These are phyloP conservation scores for Apiospora koreana DNA, from an alignment of 2,329 filamentous ascomycete genomes.

Conservation along the genomic window DNA sequence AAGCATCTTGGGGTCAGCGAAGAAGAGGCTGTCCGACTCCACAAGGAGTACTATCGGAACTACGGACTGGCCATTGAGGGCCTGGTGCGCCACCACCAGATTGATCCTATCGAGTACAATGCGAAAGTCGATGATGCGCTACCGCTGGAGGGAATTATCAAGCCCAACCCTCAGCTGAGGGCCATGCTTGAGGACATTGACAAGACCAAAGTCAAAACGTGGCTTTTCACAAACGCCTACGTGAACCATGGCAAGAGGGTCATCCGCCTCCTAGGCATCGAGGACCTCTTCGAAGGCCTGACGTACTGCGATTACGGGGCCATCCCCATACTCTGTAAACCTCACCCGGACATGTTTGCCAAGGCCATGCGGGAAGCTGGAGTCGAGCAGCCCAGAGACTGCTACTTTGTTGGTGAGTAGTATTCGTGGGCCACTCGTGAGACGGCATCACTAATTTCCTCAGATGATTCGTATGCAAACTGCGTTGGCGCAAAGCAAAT, in stretches of 20 bases:
- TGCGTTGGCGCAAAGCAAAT: conserved; percentile 74
- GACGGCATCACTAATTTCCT: conserved; percentile 12
- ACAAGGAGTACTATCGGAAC: conserved; percentile 89
- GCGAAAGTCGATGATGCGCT: conserved; percentile 91
- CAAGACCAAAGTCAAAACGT: conserved; percentile 77
- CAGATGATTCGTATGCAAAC: conserved; percentile 87
- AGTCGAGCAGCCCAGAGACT: conserved; percentile 66
- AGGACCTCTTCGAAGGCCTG: conserved; percentile 90
- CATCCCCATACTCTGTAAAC: conserved; percentile 82
- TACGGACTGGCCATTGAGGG: conserved; percentile 98
- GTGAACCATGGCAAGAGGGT: conserved; percentile 84
- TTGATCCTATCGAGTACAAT: conserved; percentile 95
- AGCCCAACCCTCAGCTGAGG: conserved; percentile 73
- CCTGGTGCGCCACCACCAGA: conserved; percentile 89
- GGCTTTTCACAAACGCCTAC: conserved; percentile 97
- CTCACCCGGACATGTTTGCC: conserved; percentile 76
- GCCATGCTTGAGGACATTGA: conserved; percentile 81
- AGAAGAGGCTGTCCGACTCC: conserved; percentile 82
- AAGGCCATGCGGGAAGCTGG: conserved; percentile 89
- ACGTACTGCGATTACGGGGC: conserved; percentile 89
- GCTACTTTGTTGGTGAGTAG: conserved; percentile 86
- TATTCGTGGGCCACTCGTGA: neutral
- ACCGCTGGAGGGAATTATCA: conserved; percentile 81
- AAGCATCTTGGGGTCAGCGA: conserved; percentile 72
- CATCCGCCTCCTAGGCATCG: conserved; percentile 75